Conservation (phyloP, 257 asterid genomes). For the Capsicum chinense region DNA sequence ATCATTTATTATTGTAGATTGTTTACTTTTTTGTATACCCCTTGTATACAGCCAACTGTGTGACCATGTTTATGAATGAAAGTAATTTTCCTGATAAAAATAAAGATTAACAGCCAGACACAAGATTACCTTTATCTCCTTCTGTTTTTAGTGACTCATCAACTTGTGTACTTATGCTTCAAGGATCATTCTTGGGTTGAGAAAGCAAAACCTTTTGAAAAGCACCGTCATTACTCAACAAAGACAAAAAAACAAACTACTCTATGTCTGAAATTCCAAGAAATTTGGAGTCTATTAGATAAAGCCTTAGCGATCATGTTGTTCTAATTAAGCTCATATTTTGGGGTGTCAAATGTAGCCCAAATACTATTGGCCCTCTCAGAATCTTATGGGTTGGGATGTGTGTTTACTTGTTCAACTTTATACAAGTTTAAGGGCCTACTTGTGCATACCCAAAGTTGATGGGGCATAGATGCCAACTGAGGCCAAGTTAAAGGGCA, state of each 20-base stretch:
- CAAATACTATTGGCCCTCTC: not conserved
- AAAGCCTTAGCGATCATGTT: not conserved
- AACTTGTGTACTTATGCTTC: conserved; percentile 8
- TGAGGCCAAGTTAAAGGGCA: too few relatives aligned
- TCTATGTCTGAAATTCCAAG: not conserved
- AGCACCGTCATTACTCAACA: not conserved
- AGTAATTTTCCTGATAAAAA: too few relatives aligned
- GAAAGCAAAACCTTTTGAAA: not conserved
- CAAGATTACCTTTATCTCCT: not conserved
- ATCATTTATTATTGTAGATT: too few relatives aligned
- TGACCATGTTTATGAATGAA: too few relatives aligned
- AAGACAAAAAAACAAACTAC: not conserved
- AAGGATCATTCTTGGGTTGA: conserved; percentile 6
- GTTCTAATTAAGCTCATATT: not conserved
- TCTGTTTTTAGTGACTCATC: not conserved
- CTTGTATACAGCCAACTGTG: too few relatives aligned
- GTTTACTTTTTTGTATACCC: too few relatives aligned
- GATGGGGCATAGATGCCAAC: too few relatives aligned
- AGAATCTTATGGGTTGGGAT: not conserved
- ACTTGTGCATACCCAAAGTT: too few relatives aligned
- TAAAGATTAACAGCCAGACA: not conserved
- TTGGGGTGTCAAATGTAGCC: not conserved
- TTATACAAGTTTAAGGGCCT: too few relatives aligned
- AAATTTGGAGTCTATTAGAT: not conserved
- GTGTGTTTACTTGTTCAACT: too few relatives aligned